Base-by-base conservation (phyloP, 768 basidiomycete species). In the Cantharellus anzutake region DNA sequence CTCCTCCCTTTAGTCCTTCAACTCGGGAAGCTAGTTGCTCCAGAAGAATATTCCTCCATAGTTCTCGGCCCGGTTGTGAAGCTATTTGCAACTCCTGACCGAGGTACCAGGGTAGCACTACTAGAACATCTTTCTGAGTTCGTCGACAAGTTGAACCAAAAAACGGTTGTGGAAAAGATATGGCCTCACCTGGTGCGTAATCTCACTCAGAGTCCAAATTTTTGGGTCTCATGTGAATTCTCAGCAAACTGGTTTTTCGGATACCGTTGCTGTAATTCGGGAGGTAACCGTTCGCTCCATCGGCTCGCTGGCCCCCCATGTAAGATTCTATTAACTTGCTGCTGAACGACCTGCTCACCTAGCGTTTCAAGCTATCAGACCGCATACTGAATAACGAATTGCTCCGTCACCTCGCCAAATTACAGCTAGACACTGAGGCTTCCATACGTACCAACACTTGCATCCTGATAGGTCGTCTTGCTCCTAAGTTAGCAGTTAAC, bases 361-460 rank as follows among this genome's bases (percentile, higher is more conserved):
- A 37, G 52, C 11, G 7, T 37, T 55, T 35, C 5, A 62, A 96
- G 91, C 76, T 99, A 57, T 85, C 74, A 56, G 92, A 96, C 64
- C 84, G 94, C 2, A 80, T 97, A 42, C 76, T 98, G 42, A 99
- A 99, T 71, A 99, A 98, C 65, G 96, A 99, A 62, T 80, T 99
- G 20, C 79, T 99, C 5, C 84, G 94, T 2, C 78, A 87, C 62
- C 78, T 99, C 34, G 94, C 94, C 2, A 89, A 88, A 66, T 84
- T 88, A 72, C 96, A 99, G 72, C 81, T 77, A 41, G 96, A 98
- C 67, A 75, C 83, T 0, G 96, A 99, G 71, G 80, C 93, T 2
- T 93, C 92, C 3, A 97, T 98, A 65, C 80, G 96, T 52, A 98
- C 96, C 14, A 98, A 98, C 66, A 96, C 96, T 0, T 94, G 91